Base-by-base conservation (phyloP, 2,329 filamentous ascomycete species). In the Colletotrichum lindemuthianum region DNA sequence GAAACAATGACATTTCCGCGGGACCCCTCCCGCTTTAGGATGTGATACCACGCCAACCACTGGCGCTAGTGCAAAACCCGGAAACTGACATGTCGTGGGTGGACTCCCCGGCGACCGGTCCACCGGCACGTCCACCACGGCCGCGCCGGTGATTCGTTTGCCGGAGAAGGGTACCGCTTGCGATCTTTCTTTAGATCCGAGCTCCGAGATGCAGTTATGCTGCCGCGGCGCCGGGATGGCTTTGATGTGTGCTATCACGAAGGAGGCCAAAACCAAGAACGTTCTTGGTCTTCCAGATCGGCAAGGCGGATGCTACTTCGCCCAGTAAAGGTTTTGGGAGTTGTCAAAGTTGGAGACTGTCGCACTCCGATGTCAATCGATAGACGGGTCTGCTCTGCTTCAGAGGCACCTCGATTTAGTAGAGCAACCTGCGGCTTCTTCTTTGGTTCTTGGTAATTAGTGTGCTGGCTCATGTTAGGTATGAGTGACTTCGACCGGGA, bases 121-220 rank as follows among this genome's bases (percentile, higher is more conserved):
- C 49, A 39, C 56, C 56, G 40, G 36, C 24, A 24, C 49, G 24
- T 51, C 12, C 13, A 24, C 33, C 39, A 44, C 13, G 5, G 8
- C 24, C 34, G 24, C 15, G 12, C 52, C 41, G 45, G 52, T 48
- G 61, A 32, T 40, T 51, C 33, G 58, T 32, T 24, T 47, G 40
- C 24, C 52, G 41, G 52, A 39, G 44, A 45, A n/a, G 8, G 45
- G n/a, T 32, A 12, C 51, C 45, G 24, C 76, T 77, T 78, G 58
- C 73, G 78, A 39, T 74, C 74, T 43, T 81, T 79, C 67, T 70
- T 81, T 55, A 81, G 78, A 68, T 76, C 74, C 32, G 56, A 81
- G 78, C 68, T 76, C 74, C 32, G 71, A 77, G 66, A 76, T 76
- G 16, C 67, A 65, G 39, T 77, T 73, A 63, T 72, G 73, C 33